Evolutionary conservation across 352 stramenopile genomes (phyloP), one percentile per base, ranked within the genome.

Genomic region (Phytophthora tentaculata): DNA sequence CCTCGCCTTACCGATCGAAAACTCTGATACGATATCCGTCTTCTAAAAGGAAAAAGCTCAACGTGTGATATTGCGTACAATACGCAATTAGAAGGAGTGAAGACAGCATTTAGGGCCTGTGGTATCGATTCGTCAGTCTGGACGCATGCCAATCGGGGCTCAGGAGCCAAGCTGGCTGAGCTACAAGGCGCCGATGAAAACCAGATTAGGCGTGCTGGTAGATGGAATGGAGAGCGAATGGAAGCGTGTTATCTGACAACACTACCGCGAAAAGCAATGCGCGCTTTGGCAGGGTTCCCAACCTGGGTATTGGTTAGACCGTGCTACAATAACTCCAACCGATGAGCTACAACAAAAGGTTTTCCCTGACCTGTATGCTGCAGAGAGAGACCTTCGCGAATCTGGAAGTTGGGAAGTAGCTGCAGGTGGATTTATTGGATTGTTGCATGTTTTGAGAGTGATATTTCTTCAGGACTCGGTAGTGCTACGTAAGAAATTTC

Each of bases 61-160:
- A 43, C 3, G 50, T 43, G 17, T 39, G 39, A 61, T 14, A 52
- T 61, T 20, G 17, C 41, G 3, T 61, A 61, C 23, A 62, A 62
- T 41, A 62, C 55, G 1, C 55, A 62, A n/a, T 26, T 62, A 19
- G 44, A 17, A 12, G 24, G 55, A 0, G 16, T 62, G 17, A 62
- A 62, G 9, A n/a, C 26, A 2, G 55, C 43, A 3, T 61, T 53
- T 47, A 20, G 8, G 0, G 55, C 55, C 9, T 54, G 43, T 23
- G 43, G 55, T 3, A 62, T 62, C 2, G 55, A 62, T 12, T 47
- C 43, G 7, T 37, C 55, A 2, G 55, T 54, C 6, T 54, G 55
- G 43, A 62, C 28, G 20, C 55, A 48, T 32, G 55, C 55, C 16
- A 62, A 62, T 32, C 55, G 43, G 3, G 55, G 55, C 1, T 62